phyloP scores from a whole-genome alignment of 108 stramenopile genomes.

The Cyclotella kingstonii region DNA sequence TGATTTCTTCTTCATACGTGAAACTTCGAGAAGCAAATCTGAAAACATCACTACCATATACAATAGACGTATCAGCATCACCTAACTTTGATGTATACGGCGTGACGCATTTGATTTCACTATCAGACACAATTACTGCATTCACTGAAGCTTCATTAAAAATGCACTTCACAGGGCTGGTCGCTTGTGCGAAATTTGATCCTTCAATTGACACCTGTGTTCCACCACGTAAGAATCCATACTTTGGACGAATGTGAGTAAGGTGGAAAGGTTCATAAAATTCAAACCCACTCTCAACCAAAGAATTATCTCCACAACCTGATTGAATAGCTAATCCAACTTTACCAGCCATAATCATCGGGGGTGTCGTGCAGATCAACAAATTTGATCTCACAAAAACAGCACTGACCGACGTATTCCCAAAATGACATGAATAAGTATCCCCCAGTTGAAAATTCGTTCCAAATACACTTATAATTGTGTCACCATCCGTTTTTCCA shows the following conservation, averaged over 20 bases:
- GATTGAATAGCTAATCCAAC: slow-evolving; percentile 22
- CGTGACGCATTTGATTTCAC: slow-evolving; percentile 10
- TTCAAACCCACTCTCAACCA: slow-evolving; percentile 21
- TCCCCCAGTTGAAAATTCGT: slow-evolving; percentile 33
- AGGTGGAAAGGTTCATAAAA: slow-evolving; percentile 25
- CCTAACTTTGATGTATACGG: slow-evolving; percentile 7
- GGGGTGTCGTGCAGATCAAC: slow-evolving; percentile 24
- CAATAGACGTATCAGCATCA: slow-evolving; percentile 17
- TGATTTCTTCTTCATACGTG: slow-evolving; percentile 25
- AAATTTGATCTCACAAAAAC: slow-evolving; percentile 20
- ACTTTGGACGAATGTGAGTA: slow-evolving; percentile 17
- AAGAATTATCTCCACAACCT: slow-evolving; percentile 14
- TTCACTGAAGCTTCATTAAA: slow-evolving; percentile 10
- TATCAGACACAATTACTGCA: slow-evolving; percentile 13
- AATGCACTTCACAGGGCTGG: slow-evolving; percentile 14
- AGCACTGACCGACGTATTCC: slow-evolving; percentile 7
- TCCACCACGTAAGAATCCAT: slow-evolving; percentile 29
- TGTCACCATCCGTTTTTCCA: slow-evolving; percentile 21
- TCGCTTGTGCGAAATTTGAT: slow-evolving; percentile 20
- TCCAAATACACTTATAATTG: slow-evolving; percentile 18
- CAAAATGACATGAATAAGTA: slow-evolving; percentile 26
- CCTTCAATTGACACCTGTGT: slow-evolving; percentile 23
- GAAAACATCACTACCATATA: slow-evolving; percentile 29
- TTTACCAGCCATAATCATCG: slow-evolving; percentile 1
- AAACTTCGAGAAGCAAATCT: slow-evolving; percentile 6